A percentile compares a stretch with the other conserved stretches of the same genome.
Evolutionary conservation across 2,329 filamentous ascomycete genomes (phyloP).

Genomic region (Erysiphe pulchra): DNA sequence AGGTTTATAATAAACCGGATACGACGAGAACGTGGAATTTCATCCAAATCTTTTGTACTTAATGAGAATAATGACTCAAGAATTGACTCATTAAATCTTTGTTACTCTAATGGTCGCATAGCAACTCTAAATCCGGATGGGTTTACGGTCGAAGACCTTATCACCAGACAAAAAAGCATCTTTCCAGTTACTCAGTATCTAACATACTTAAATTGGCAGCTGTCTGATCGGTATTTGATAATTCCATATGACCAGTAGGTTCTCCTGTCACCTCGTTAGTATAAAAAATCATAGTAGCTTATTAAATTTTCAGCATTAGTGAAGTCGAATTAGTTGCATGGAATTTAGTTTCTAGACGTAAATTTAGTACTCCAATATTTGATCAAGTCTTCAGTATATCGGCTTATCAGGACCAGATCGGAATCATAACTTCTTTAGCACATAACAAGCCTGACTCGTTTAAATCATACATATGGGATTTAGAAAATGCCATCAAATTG

Average conservation of each 20-base stretch:
- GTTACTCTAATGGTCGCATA: constrained; percentile 8
- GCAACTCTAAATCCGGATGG: constrained; percentile 1
- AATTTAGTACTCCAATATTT: constrained; percentile 2
- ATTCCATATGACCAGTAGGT: constrained; percentile 1
- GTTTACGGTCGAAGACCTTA: constrained; percentile 4
- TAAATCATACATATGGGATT: constrained; percentile 5
- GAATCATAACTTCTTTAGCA: constrained; percentile 2
- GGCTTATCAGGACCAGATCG: constrained; percentile 3
- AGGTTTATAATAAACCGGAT: not conserved
- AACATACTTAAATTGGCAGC: constrained; percentile 2
- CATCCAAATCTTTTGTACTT: constrained; percentile 1
- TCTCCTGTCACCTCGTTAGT: not conserved
- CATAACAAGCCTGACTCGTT: not conserved
- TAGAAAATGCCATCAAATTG: constrained; percentile 2
- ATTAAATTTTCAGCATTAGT: too few species aligned
- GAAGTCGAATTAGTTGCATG: constrained; percentile 3
- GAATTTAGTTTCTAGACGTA: not conserved
- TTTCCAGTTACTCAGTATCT: constrained; percentile 2
- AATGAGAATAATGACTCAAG: not conserved
- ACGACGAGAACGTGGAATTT: constrained; percentile 1
- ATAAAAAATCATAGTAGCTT: not conserved
- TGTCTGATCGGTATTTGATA: constrained; percentile 6
- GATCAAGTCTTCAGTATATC: constrained; percentile 1
- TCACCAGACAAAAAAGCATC: not conserved
- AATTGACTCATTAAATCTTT: not conserved